A percentile compares a stretch with the other conserved stretches of the same genome.
Conservation (phyloP, 768 basidiomycete genomes). For the Hydnomerulius pinastri region DNA sequence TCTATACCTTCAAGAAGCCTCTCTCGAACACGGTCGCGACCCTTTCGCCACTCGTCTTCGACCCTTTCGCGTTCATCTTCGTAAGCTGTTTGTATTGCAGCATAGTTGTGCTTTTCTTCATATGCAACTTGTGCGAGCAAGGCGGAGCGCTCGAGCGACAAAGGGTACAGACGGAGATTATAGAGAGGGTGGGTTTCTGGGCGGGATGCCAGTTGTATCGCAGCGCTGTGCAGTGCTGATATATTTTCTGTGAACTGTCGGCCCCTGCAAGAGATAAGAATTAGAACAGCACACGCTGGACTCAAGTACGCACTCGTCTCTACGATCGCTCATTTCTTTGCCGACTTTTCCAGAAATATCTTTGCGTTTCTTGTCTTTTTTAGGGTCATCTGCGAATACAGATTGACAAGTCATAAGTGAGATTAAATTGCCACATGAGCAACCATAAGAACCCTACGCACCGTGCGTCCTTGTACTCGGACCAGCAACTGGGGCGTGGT, state of each 20-base stretch:
- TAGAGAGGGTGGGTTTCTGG: constrained; percentile 69
- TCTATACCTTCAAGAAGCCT: constrained; percentile 83
- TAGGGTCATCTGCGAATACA: constrained; percentile 39
- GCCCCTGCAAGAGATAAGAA: constrained; percentile 41
- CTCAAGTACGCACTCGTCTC: constrained; percentile 74
- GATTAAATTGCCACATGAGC: constrained; percentile 12
- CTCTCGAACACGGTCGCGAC: constrained; percentile 74
- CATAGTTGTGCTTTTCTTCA: constrained; percentile 70
- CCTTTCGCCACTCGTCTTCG: constrained; percentile 80
- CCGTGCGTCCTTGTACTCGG: constrained; percentile 46
- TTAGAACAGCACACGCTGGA: no score
- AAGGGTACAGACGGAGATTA: constrained; percentile 70
- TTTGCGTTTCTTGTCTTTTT: constrained; percentile 68
- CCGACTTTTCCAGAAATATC: constrained; percentile 70
- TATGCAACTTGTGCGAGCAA: constrained; percentile 62
- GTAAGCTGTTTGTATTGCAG: constrained; percentile 68
- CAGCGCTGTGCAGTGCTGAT: constrained; percentile 55
- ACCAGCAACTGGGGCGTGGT: constrained; percentile 42
- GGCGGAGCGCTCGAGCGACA: constrained; percentile 77
- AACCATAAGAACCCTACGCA: constrained; percentile 19
- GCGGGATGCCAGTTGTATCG: constrained; percentile 64
- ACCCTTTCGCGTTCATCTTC: constrained; percentile 78
- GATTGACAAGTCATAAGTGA: constrained; percentile 21
- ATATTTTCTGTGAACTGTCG: constrained; percentile 66
- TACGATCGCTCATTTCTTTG: constrained; percentile 72